Base-by-base conservation (phyloP, 2,329 filamentous ascomycete genomes). In the Gyromitra esculenta region DNA sequence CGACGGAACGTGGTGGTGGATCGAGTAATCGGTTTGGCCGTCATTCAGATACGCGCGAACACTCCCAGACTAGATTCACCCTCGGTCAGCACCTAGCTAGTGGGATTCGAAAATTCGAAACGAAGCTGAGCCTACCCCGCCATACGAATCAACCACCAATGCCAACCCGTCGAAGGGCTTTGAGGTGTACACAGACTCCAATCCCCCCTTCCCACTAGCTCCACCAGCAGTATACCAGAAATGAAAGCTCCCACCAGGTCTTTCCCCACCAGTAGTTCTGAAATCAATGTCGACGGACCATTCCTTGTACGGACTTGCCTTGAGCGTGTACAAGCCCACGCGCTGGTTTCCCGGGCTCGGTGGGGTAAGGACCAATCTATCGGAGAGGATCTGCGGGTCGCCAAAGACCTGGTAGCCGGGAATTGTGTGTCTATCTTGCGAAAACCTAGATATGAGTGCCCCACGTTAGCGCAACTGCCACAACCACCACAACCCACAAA, bases 41-140 rank as follows among this genome's bases (percentile, higher is more conserved):
- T 98, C 96, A 85, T 98, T 99, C 79, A 99, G 85, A 86, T 98
- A 99, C 18, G 92, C 96, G 75, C 96, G 89, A 79, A 99, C 87
- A 84, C 91, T 94, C 80, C 96, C 96, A 66, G 90, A 60, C 75
- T 77, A 65, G 39, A 45, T 48, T 37, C 64, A 7, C 90, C 85
- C 86, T 72, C 18, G 39, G 62, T 56, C 6, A 66, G 52, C 62
- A 65, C 63, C 18, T 60, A 43, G 8, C 39, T 15, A 18, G 15
- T 18, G 5, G 35, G 48, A 48, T 13, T 11, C 48, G 21, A 37
- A 13, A 59, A 62, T 63, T 7, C 25, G n/a, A 56, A 60, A 9
- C 41, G 35, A 41, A 56, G 41, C 43, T 48, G 9, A 66, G 66
- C 75, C 43, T 73, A 71, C 73, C 80, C 93, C 91, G 70, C 92